Evolutionary conservation across 2,329 filamentous ascomycete species (phyloP).

Genomic region (Fusarium sp.): DNA sequence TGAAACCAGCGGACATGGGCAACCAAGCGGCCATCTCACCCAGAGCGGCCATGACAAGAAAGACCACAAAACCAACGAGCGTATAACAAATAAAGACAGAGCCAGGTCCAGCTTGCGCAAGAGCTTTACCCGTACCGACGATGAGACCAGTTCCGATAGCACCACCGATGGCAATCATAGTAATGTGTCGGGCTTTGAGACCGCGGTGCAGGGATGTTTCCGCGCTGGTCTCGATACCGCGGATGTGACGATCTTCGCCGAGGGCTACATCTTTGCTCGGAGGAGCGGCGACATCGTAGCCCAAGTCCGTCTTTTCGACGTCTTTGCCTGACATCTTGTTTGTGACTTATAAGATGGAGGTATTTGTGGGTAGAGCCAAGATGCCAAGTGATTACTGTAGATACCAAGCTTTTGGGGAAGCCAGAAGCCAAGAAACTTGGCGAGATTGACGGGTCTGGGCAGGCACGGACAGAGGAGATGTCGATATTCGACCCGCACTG

Average conservation of each 20-base stretch:
- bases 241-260: conserved; percentile 53
- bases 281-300: conserved; percentile 35
- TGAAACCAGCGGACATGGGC: conserved; percentile 81
- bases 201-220: conserved; percentile 64
- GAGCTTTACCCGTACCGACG: conserved; percentile 71
- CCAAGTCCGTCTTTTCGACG: conserved; percentile 43
- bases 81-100: conserved; percentile 79
- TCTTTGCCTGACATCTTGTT: conserved; percentile 33
- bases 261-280: conserved; percentile 21
- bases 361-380: conserved; percentile 5
- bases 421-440: conserved; percentile 18
- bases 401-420: conserved; percentile 25
- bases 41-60: conserved; percentile 82
- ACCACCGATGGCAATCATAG: conserved; percentile 77
- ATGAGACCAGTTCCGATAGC: conserved; percentile 81
- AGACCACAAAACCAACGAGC: conserved; percentile 78
- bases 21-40: conserved; percentile 90
- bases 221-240: conserved; percentile 61
- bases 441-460: conserved; percentile 6
- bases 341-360: not conserved
- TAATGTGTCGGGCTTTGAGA: conserved; percentile 66
- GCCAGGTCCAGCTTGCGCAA: conserved; percentile 68
- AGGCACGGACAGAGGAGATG: not conserved
- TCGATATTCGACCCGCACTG: not conserved
- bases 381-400: conserved; percentile 13